Conservation (phyloP, 177 flowering plant genomes). For the Vitis hybrid region DNA sequence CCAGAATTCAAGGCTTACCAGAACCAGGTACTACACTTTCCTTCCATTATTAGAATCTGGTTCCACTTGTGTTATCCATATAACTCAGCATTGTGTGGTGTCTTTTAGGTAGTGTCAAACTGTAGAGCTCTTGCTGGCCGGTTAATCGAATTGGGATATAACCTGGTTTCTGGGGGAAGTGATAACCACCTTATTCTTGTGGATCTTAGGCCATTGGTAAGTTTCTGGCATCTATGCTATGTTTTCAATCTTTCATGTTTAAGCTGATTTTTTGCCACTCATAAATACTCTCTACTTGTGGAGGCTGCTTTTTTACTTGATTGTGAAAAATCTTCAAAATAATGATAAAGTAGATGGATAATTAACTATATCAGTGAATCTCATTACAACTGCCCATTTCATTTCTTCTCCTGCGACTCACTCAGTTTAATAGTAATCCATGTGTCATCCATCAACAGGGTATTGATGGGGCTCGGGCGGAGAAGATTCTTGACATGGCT, state of each 20-base stretch:
- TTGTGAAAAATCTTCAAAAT: too few relatives aligned
- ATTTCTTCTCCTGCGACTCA: neutral
- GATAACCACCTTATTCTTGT: conserved; percentile 94
- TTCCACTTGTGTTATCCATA: neutral
- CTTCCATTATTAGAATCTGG: neutral
- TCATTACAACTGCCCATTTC: too few relatives aligned
- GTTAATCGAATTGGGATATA: conserved; percentile 70
- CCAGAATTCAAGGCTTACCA: conserved; percentile 75
- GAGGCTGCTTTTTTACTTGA: too few relatives aligned
- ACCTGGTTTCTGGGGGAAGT: conserved; percentile 92
- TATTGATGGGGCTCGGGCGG: conserved; percentile 83
- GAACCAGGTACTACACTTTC: conserved; percentile 35
- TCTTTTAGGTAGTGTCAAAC: conserved; percentile 72
- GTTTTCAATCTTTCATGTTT: neutral
- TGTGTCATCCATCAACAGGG: conserved; percentile 37
- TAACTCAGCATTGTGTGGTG: neutral
- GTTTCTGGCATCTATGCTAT: conserved; percentile 3
- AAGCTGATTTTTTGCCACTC: neutral
- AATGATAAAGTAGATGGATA: too few relatives aligned
- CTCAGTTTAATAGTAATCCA: neutral
- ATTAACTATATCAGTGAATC: too few relatives aligned
- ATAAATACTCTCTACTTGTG: too few relatives aligned
- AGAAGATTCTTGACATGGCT: conserved; percentile 89
- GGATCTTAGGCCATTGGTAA: conserved; percentile 90
- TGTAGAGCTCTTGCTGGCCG: conserved; percentile 76